These are phyloP conservation scores for Beauveria varroae DNA, from an alignment of 2,329 filamentous ascomycete species.

Conservation along the genomic window DNA sequence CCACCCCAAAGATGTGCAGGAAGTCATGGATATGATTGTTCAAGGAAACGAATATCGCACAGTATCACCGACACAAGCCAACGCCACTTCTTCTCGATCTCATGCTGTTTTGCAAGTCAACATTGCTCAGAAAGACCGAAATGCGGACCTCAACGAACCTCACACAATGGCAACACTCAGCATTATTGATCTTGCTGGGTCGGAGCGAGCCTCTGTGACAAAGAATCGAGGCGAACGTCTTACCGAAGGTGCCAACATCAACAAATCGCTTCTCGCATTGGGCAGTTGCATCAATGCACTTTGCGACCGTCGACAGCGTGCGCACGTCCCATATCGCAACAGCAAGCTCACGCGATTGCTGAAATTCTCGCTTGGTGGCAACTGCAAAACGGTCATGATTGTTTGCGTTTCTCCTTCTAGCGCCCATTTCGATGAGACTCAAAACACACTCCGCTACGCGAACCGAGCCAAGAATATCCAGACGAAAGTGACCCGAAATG, in stretches of 20 bases:
- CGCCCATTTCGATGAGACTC: slow-evolving; percentile 94
- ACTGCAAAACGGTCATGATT: slow-evolving; percentile 99
- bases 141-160: slow-evolving; percentile 85
- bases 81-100: slow-evolving; percentile 93
- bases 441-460: slow-evolving; percentile 94
- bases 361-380: slow-evolving; percentile 94
- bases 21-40: slow-evolving; percentile 99
- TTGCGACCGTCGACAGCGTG: slow-evolving; percentile 83
- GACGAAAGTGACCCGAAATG: slow-evolving; percentile 97
- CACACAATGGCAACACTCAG: slow-evolving; percentile 97
- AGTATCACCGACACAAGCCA: slow-evolving; percentile 93
- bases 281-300: slow-evolving; percentile 98
- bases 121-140: slow-evolving; percentile 85
- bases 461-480: slow-evolving; percentile 99
- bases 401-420: slow-evolving; percentile 96
- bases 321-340: slow-evolving; percentile 95
- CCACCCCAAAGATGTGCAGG: slow-evolving; percentile 80
- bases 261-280: slow-evolving; percentile 90
- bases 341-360: slow-evolving; percentile 92
- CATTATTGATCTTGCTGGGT: slow-evolving; percentile 95
- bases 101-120: slow-evolving; percentile 98
- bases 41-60: slow-evolving; percentile 90
- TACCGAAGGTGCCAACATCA: slow-evolving; percentile 95
- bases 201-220: slow-evolving; percentile 90
- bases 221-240: slow-evolving; percentile 92